A percentile compares a stretch with the other conserved stretches of the same genome.
These are phyloP conservation scores for Aphanomyces euteiches DNA, from an alignment of 352 stramenopile species.

Conservation along the genomic window DNA sequence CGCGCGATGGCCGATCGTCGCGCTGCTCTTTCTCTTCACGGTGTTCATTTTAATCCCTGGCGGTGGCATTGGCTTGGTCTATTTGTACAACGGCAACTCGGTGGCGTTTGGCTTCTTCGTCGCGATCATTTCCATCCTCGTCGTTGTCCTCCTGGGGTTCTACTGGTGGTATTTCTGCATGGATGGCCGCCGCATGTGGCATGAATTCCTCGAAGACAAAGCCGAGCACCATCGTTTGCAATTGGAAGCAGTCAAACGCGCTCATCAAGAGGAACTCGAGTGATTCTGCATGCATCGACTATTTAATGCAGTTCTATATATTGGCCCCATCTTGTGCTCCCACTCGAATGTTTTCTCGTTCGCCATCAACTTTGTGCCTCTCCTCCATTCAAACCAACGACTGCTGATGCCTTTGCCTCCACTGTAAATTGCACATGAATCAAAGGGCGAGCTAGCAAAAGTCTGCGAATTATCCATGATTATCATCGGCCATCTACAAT, in stretches of 20 bases:
- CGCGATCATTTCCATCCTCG: slow-evolving; percentile 12
- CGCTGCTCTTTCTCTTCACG: slow-evolving; percentile 47
- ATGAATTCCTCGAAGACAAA: slow-evolving; percentile 33
- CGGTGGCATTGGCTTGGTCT: slow-evolving; percentile 48
- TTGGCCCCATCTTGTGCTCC: too few species aligned
- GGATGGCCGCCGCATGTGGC: slow-evolving; percentile 27
- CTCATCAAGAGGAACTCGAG: neutral
- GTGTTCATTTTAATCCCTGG: slow-evolving; percentile 52
- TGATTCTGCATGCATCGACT: too few species aligned
- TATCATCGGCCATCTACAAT: too few species aligned
- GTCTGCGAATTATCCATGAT: too few species aligned
- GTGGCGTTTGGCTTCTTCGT: slow-evolving; percentile 29
- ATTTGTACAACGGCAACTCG: slow-evolving; percentile 43
- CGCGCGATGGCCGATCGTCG: slow-evolving; percentile 49
- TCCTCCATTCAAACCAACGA: too few species aligned
- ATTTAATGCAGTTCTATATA: too few species aligned
- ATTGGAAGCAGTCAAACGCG: neutral
- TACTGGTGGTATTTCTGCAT: slow-evolving; percentile 31
- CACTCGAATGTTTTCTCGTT: too few species aligned
- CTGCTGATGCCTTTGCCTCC: too few species aligned
- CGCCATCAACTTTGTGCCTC: too few species aligned
- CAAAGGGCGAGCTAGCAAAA: too few species aligned
- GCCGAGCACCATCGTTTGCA: slow-evolving; percentile 6
- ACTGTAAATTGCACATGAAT: too few species aligned
- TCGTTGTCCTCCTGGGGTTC: slow-evolving; percentile 5